A percentile compares a stretch with the other conserved stretches of the same genome.
phyloP scores from a whole-genome alignment of 108 stramenopile genomes.

The Skeletonema grethae region DNA sequence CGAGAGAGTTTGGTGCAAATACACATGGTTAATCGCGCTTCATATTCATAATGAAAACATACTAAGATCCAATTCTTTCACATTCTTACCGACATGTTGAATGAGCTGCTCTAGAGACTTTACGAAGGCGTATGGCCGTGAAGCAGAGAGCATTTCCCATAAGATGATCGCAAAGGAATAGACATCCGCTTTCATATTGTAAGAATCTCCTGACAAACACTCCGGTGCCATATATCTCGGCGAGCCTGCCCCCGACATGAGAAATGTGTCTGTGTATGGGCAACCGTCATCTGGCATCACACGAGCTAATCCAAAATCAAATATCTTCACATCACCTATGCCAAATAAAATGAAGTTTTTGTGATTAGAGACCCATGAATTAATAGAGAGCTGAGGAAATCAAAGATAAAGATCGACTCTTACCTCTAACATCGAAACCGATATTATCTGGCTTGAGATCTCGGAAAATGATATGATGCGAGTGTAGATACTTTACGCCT shows the following conservation, averaged over 20 bases:
- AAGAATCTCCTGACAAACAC: conserved; percentile 1
- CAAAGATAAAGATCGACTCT: not conserved
- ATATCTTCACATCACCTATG: conserved; percentile 48
- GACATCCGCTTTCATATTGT: conserved; percentile 53
- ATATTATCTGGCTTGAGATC: conserved; percentile 55
- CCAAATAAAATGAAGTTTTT: not conserved
- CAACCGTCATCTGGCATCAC: conserved; percentile 40
- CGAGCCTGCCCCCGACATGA: conserved; percentile 39
- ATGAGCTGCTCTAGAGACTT: conserved; percentile 21
- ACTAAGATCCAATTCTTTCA: not conserved
- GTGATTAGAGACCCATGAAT: not conserved
- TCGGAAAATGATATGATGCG: conserved; percentile 38
- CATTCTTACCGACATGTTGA: conserved; percentile 22
- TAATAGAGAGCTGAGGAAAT: not conserved
- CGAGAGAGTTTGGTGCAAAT: not conserved
- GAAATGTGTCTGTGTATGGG: conserved; percentile 22
- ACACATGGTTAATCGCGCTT: not conserved
- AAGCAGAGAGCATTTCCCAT: conserved; percentile 45
- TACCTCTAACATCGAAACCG: conserved; percentile 50
- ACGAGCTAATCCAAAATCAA: conserved; percentile 62
- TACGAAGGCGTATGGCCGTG: conserved; percentile 15
- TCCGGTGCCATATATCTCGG: conserved; percentile 48
- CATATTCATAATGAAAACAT: not conserved
- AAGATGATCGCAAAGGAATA: conserved; percentile 50
- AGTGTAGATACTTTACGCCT: conserved; percentile 41